Evolutionary conservation across 179 eudicot genomes (phyloP).

Genomic region (Pouteria campechiana): DNA sequence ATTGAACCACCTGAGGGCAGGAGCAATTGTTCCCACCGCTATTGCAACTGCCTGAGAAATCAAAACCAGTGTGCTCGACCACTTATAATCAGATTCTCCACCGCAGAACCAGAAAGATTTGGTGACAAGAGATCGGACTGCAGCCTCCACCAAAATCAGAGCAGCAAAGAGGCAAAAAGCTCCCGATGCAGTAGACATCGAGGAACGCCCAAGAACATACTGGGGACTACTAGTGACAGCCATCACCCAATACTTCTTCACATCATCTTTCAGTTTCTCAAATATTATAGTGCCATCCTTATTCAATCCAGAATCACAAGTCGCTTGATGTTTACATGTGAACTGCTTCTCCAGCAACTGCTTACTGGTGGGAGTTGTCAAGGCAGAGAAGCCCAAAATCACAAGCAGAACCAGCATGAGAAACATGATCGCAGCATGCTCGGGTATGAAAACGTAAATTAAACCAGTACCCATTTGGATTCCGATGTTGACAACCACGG

Average conservation of each 20-base stretch:
- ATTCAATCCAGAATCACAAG: conserved; percentile 10
- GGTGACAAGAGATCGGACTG: conserved; percentile 18
- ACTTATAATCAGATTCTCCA: conserved; percentile 34
- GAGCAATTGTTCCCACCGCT: conserved; percentile 31
- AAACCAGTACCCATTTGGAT: conserved; percentile 43
- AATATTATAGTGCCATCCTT: neutral
- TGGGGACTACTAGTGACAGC: conserved; percentile 42
- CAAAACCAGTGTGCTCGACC: conserved; percentile 26
- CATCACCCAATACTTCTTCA: conserved; percentile 43
- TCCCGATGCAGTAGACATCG: conserved; percentile 44
- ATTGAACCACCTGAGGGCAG: conserved; percentile 35
- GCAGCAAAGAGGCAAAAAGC: conserved; percentile 29
- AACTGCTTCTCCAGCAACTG: conserved; percentile 20
- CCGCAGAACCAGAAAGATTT: conserved; percentile 22
- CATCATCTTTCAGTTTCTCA: conserved; percentile 19
- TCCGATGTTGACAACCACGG: conserved; percentile 30
- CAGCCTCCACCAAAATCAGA: conserved; percentile 21
- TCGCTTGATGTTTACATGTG: conserved; percentile 14
- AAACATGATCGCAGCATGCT: conserved; percentile 22
- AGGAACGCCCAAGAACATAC: conserved; percentile 32
- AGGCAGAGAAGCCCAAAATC: conserved; percentile 18
- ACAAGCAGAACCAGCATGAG: conserved; percentile 28
- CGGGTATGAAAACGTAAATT: conserved; percentile 32
- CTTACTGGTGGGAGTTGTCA: conserved; percentile 29
- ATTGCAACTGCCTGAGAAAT: conserved; percentile 32